Conservation (phyloP, 1,139 yeast species). For the Blastobotrys illinoisensis region DNA sequence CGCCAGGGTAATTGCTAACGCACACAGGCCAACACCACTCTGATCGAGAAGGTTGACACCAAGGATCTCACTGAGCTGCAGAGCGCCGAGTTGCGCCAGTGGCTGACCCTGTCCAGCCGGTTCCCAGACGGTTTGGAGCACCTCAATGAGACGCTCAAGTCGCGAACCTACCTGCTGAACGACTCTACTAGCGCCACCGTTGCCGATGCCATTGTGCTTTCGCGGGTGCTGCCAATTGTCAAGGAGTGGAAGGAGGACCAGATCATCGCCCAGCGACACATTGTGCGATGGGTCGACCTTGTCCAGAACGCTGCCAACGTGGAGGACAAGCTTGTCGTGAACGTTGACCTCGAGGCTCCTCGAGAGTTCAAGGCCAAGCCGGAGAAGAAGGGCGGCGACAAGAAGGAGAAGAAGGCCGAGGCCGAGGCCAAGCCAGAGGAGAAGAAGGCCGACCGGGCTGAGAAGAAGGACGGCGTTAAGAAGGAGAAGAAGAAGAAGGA, state of each 20-base stretch:
- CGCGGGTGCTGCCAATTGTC: conserved; percentile 56
- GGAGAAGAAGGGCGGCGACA: conserved; percentile 34
- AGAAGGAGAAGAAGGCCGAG: conserved; percentile 47
- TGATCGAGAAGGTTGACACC: conserved; percentile 18
- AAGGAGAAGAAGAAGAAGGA: conserved; percentile 65
- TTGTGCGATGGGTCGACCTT: conserved; percentile 86
- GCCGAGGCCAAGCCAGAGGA: conserved; percentile 31
- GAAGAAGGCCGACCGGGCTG: conserved; percentile 65
- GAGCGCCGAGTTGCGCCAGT: conserved; percentile 75
- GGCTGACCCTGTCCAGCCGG: conserved; percentile 64
- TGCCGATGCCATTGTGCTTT: conserved; percentile 65
- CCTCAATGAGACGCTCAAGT: conserved; percentile 65
- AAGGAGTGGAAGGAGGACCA: conserved; percentile 54
- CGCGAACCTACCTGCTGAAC: conserved; percentile 66
- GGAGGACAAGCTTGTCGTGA: conserved; percentile 48
- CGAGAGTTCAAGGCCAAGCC: conserved; percentile 60
- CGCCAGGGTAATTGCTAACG: conserved; percentile 7
- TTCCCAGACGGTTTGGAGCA: conserved; percentile 49
- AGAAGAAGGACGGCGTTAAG: conserved; percentile 68
- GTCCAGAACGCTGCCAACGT: conserved; percentile 59
- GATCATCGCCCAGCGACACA: conserved; percentile 60
- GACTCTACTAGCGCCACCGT: conserved; percentile 58
- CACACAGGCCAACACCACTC: conserved; percentile 19
- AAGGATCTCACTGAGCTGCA: conserved; percentile 33
- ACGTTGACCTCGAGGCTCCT: conserved; percentile 60